Percentiles rank a stretch among this genome's conserved stretches.
phyloP scores from a whole-genome alignment of 2,329 filamentous ascomycete genomes.

The Apiospora koreana region DNA sequence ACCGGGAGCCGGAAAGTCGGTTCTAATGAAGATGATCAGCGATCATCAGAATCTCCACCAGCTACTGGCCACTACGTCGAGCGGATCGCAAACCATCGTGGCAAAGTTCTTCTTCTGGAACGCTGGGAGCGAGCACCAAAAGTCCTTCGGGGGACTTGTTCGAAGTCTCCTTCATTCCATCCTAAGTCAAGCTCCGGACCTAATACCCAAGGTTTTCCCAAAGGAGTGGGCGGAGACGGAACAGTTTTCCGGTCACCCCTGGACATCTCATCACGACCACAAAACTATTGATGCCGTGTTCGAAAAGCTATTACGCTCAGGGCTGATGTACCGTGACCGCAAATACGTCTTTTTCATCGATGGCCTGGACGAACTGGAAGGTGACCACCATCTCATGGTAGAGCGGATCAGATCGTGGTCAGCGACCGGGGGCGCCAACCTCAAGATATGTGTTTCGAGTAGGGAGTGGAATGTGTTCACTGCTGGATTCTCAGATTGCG shows the following conservation, averaged over 20 bases:
- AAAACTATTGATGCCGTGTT: neutral
- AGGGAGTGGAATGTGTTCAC: neutral
- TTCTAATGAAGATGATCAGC: neutral
- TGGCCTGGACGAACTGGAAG: neutral
- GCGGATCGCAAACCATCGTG: neutral
- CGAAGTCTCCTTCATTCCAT: neutral
- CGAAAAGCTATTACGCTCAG: neutral
- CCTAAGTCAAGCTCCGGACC: neutral
- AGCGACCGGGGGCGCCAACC: neutral
- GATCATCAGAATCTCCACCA: neutral
- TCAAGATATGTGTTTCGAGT: neutral
- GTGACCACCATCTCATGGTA: neutral
- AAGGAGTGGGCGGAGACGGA: neutral
- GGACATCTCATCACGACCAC: neutral
- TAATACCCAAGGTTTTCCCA: neutral
- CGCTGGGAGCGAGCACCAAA: neutral
- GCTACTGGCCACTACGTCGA: neutral
- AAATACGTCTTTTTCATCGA: neutral
- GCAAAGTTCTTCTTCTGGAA: neutral
- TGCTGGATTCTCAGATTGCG: neutral
- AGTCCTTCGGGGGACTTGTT: neutral
- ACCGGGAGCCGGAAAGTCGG: neutral
- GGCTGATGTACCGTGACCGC: neutral
- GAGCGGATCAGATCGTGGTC: neutral
- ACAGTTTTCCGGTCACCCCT: neutral